phyloP scores from a whole-genome alignment of 805 yeast species.

The Wickerhamomyces rabaulensis region DNA sequence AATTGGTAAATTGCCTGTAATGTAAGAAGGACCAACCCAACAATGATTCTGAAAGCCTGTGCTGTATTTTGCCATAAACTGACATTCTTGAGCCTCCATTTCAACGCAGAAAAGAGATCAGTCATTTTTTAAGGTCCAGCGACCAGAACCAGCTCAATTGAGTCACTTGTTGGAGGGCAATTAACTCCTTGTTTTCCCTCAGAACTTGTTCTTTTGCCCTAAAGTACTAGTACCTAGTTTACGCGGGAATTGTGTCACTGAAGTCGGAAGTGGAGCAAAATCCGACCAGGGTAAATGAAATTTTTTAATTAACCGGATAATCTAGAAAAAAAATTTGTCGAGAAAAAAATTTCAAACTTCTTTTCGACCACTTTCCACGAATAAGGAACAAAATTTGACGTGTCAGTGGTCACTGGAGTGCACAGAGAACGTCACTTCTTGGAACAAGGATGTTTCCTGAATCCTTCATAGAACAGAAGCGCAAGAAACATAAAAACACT shows the following conservation, averaged over 20 bases:
- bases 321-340: no score
- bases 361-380: no score
- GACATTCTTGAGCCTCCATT: neutral
- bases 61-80: neutral
- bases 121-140: neutral
- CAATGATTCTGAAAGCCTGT: neutral
- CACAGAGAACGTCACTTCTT: neutral
- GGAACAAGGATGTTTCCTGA: neutral
- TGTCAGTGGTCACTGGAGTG: no score
- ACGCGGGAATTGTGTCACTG: neutral
- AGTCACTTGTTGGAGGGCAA: neutral
- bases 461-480: no score
- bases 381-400: no score
- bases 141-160: neutral
- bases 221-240: no score
- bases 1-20: neutral
- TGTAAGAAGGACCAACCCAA: neutral
- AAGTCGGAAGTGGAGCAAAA: neutral
- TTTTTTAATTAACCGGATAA: neutral
- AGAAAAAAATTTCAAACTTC: neutral
- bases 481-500: no score
- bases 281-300: neutral
- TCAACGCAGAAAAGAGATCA: neutral
- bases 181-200: no score
- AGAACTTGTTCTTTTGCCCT: no score